A percentile compares a stretch with the other conserved stretches of the same genome.
phyloP scores from a whole-genome alignment of 78 protist genomes.

The Emiliania huxleyi region DNA sequence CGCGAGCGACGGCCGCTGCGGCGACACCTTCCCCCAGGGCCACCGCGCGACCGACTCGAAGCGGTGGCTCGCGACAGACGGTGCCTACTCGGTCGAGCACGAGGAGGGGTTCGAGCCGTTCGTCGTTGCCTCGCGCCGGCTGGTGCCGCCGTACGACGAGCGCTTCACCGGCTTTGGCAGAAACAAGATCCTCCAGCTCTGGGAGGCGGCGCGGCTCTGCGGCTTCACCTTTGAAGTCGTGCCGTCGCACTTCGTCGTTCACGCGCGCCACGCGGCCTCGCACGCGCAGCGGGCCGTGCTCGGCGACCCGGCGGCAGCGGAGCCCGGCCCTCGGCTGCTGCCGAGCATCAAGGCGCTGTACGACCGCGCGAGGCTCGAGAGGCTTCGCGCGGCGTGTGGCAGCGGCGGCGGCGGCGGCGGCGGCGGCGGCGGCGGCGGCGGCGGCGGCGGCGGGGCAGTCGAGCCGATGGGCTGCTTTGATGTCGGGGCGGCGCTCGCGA shows the following conservation, averaged over 20 bases:
- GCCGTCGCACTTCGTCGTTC: background rate
- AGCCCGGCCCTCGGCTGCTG: too few species aligned
- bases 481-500: background rate
- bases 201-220: background rate
- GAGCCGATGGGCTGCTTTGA: background rate
- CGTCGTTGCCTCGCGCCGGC: background rate
- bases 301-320: too few species aligned
- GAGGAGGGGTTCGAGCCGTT: background rate
- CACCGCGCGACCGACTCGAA: background rate
- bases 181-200: background rate
- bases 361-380: background rate
- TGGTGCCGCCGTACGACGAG: background rate
- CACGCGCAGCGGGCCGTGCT: background rate
- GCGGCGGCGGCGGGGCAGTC: background rate
- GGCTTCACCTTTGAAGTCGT: background rate
- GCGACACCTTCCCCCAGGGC: background rate
- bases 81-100: background rate
- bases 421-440: background rate
- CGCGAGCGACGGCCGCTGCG: background rate
- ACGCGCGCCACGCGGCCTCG: background rate
- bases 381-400: background rate
- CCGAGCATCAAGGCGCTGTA: background rate
- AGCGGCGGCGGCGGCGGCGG: background rate
- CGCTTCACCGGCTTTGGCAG: background rate
- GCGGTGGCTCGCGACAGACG: background rate